Conservation (phyloP, 345 rosid species). For the Trapa bicornis region DNA sequence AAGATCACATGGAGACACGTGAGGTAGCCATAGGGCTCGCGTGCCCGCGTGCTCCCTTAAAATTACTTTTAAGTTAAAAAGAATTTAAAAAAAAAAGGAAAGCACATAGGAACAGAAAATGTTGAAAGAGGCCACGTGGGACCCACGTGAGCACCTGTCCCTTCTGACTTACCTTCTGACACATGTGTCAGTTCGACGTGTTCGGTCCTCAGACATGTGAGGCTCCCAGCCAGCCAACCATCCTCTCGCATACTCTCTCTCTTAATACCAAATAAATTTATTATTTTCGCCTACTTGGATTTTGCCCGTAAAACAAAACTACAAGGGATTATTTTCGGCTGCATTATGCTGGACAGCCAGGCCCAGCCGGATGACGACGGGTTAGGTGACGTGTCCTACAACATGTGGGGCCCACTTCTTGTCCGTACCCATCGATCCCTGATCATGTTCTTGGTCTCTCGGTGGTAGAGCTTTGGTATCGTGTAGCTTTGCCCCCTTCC, state of each 20-base stretch:
- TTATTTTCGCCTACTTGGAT: too few relatives aligned
- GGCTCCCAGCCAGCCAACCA: neutral
- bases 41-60: conserved; percentile 9
- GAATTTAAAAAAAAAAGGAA: neutral
- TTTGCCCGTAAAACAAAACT: too few relatives aligned
- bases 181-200: conserved; percentile 12
- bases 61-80: neutral
- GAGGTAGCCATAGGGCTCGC: conserved; percentile 9
- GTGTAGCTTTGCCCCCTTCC: neutral
- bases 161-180: conserved; percentile 6
- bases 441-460: conserved; percentile 2
- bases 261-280: neutral
- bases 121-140: neutral
- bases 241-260: neutral
- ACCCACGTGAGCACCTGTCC: conserved; percentile 11
- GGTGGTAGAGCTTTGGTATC: neutral
- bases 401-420: conserved; percentile 16
- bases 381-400: conserved; percentile 14
- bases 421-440: conserved; percentile 3
- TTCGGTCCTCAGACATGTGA: conserved; percentile 11
- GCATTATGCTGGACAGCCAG: too few relatives aligned
- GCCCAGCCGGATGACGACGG: conserved; percentile 1
- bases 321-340: too few relatives aligned
- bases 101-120: neutral
- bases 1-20: conserved; percentile 11